phyloP scores from a whole-genome alignment of 306 rosid genomes.

The Trifolium fragiferum region DNA sequence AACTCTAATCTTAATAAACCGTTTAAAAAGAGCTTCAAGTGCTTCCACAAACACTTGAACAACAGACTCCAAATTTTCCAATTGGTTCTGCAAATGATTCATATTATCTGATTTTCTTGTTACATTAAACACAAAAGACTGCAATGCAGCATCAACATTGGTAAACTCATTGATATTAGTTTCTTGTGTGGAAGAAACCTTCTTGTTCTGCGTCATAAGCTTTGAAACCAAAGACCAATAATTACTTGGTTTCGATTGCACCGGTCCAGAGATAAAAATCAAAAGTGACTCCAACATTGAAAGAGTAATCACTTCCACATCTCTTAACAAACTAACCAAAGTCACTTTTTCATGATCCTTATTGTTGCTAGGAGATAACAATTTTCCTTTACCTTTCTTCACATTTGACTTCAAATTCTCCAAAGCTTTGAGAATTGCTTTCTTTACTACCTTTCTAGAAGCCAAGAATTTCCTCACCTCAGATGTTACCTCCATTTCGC shows the following conservation, averaged over 20 bases:
- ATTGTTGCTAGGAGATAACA: constrained; percentile 34
- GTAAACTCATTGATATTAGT: constrained; percentile 50
- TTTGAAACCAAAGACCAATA: constrained; percentile 54
- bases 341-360: constrained; percentile 33
- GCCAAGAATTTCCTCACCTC: constrained; percentile 55
- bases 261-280: constrained; percentile 40
- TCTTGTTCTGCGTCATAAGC: constrained; percentile 39
- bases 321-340: constrained; percentile 44
- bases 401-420: constrained; percentile 40
- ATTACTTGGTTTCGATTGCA: constrained; percentile 40
- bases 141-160: constrained; percentile 57
- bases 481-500: constrained; percentile 48
- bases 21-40: constrained; percentile 51
- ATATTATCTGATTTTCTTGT: constrained; percentile 41
- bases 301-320: constrained; percentile 43
- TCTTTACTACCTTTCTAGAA: constrained; percentile 58
- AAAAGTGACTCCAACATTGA: constrained; percentile 44
- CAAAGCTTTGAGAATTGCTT: constrained; percentile 51
- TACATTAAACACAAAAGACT: constrained; percentile 47
- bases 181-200: constrained; percentile 42
- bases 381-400: constrained; percentile 43
- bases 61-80: constrained; percentile 48
- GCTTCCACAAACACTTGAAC: constrained; percentile 53
- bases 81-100: constrained; percentile 43
- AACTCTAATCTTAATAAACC: constrained; percentile 53